Conservation (phyloP, 2,329 filamentous ascomycete genomes). For the Sphaerulina populicola region DNA sequence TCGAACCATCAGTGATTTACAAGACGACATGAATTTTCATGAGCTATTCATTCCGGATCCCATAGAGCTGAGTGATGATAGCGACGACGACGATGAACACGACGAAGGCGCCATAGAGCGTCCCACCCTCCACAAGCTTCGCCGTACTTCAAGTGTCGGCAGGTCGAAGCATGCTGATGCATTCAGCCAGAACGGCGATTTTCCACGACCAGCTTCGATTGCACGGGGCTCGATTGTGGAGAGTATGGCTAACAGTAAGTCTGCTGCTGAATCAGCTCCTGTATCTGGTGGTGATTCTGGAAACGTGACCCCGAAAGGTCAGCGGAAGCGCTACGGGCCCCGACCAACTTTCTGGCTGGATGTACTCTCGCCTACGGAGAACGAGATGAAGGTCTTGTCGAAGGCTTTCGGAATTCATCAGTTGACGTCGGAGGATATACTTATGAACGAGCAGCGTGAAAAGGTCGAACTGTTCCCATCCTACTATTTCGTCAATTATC, state of each 20-base stretch:
- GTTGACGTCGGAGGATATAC: conserved; percentile 88
- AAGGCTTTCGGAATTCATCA: conserved; percentile 95
- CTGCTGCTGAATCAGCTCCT: conserved; percentile 14
- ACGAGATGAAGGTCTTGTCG: conserved; percentile 87
- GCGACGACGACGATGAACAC: conserved; percentile 49
- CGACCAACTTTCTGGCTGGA: conserved; percentile 96
- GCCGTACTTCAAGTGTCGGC: conserved; percentile 1
- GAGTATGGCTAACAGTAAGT: conserved; percentile 7
- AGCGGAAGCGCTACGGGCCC: conserved; percentile 52
- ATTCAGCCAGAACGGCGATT: conserved; percentile 1
- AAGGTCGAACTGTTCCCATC: conserved; percentile 96
- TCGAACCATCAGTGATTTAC: conserved; percentile 84
- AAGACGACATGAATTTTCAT: conserved; percentile 72
- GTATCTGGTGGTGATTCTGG: conserved; percentile 15
- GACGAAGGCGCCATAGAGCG: conserved; percentile 32
- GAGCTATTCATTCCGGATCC: conserved; percentile 89
- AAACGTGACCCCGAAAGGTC: conserved; percentile 27
- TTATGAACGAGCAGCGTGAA: conserved; percentile 93
- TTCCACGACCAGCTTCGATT: conserved; percentile 4
- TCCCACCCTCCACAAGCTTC: conserved; percentile 12
- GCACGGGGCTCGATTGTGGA: conserved; percentile 7
- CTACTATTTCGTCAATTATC: conserved; percentile 98
- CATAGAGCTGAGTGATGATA: conserved; percentile 57
- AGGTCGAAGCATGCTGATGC: conserved; percentile 6
- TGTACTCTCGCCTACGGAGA: conserved; percentile 79